phyloP scores from a whole-genome alignment of 768 basidiomycete species.

The Hygrophorus pudorinus region DNA sequence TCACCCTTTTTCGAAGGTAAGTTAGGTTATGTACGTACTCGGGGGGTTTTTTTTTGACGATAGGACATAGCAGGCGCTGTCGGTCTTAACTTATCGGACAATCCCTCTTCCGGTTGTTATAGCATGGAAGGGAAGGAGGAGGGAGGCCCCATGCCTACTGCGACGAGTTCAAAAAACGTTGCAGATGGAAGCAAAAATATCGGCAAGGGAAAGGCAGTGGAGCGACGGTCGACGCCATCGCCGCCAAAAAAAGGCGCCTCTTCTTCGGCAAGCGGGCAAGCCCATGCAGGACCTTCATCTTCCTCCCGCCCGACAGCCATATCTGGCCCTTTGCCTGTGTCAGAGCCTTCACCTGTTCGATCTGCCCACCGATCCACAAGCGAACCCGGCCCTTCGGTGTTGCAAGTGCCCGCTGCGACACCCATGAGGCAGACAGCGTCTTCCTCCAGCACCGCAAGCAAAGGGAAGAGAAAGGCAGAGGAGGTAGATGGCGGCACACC shows the following conservation, averaged over 20 bases:
- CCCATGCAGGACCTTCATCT: background rate
- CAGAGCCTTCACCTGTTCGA: constrained; percentile 19
- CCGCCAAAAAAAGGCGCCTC: background rate
- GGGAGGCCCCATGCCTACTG: background rate
- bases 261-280: background rate
- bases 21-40: no score
- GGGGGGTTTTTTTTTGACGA: no score
- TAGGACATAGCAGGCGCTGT: background rate
- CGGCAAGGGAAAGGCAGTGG: background rate
- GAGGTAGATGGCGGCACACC: constrained; percentile 54
- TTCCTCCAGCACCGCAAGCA: constrained; percentile 14
- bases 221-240: background rate
- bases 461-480: constrained; percentile 66
- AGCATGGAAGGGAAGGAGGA: background rate
- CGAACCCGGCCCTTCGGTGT: background rate
- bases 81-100: constrained; percentile 1
- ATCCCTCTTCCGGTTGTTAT: background rate
- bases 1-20: constrained; percentile 31
- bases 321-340: background rate
- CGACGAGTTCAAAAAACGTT: background rate
- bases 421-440: background rate
- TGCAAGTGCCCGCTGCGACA: constrained; percentile 1
- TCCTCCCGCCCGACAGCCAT: background rate
- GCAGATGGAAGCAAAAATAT: background rate
- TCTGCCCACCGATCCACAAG: background rate